Percentiles rank a stretch among this genome's conserved stretches.
Evolutionary conservation across 768 basidiomycete genomes (phyloP).

Genomic region (Brasilioporus rufonigricans): DNA sequence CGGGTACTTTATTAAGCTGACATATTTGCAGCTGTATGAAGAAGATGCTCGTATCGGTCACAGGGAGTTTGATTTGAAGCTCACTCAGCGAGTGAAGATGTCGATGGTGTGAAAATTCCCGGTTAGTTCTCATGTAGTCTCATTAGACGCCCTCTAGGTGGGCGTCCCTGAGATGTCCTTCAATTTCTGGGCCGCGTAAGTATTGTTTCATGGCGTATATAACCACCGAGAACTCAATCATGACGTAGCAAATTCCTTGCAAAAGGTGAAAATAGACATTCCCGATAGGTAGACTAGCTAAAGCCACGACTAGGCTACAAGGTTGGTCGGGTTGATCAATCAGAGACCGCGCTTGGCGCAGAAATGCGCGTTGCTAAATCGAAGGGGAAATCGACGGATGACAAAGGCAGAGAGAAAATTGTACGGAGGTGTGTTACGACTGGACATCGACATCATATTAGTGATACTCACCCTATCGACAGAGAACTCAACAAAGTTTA

Average conservation of each 20-base stretch:
- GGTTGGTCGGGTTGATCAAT: conserved; percentile 95
- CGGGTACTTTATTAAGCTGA: neutral
- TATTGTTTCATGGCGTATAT: conserved; percentile 14
- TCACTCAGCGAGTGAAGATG: conserved; percentile 95
- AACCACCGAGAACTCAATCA: conserved; percentile 1
- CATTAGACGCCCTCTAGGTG: conserved; percentile 48
- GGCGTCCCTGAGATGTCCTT: conserved; percentile 95
- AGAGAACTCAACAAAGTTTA: conserved; percentile 94
- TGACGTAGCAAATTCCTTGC: conserved; percentile 71
- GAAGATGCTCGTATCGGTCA: conserved; percentile 94
- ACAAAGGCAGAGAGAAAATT: conserved; percentile 78
- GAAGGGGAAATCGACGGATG: conserved; percentile 41
- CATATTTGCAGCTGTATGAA: conserved; percentile 67
- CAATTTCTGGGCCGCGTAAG: conserved; percentile 89
- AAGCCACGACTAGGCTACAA: conserved; percentile 62
- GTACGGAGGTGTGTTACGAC: conserved; percentile 60
- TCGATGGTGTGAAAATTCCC: conserved; percentile 70
- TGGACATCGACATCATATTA: neutral
- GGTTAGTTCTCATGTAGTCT: neutral
- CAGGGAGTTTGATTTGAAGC: conserved; percentile 91
- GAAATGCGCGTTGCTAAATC: conserved; percentile 89
- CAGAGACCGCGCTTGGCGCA: conserved; percentile 94
- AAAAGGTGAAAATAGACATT: conserved; percentile 35
- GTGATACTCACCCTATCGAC: conserved; percentile 9
- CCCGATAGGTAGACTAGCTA: neutral